These are phyloP conservation scores for Aspergillus sp. DNA, from an alignment of 2,329 filamentous ascomycete species.

Conservation along the genomic window DNA sequence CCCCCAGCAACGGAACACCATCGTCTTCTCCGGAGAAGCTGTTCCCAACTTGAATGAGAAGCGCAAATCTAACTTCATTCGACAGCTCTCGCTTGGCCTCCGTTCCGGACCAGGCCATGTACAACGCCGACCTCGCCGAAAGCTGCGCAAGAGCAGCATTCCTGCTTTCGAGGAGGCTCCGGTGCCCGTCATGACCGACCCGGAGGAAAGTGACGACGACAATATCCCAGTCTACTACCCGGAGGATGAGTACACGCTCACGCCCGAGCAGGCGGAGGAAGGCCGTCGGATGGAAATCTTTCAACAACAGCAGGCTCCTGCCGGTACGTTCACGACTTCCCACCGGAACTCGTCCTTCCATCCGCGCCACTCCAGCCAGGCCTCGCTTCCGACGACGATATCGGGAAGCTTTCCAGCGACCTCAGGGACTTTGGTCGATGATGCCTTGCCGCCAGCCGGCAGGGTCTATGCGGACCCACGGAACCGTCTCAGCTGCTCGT, in stretches of 20 bases:
- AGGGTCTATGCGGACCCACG: conserved; percentile 23
- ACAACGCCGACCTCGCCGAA: conserved; percentile 19
- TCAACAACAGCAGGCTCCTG: conserved; percentile 9
- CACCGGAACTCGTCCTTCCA: neutral
- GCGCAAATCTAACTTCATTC: conserved; percentile 25
- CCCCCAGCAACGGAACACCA: conserved; percentile 32
- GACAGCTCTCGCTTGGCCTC: conserved; percentile 33
- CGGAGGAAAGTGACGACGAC: conserved; percentile 32
- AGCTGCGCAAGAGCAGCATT: conserved; percentile 17
- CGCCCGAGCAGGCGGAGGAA: conserved; percentile 26
- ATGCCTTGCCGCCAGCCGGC: conserved; percentile 13
- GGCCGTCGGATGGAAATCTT: conserved; percentile 17
- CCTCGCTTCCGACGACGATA: conserved; percentile 12
- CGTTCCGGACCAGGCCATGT: conserved; percentile 34
- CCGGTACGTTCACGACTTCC: neutral
- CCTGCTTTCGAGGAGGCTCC: conserved; percentile 24
- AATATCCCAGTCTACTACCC: conserved; percentile 28
- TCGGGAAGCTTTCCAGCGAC: conserved; percentile 16
- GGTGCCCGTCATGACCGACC: conserved; percentile 21
- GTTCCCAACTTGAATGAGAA: conserved; percentile 25
- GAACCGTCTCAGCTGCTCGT: conserved; percentile 34
- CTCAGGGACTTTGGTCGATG: conserved; percentile 11
- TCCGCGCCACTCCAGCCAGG: conserved; percentile 21
- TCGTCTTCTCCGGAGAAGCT: conserved; percentile 31
- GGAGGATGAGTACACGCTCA: conserved; percentile 34